Conservation (phyloP, 2,329 filamentous ascomycete species). For the Cladophialophora immunda region DNA sequence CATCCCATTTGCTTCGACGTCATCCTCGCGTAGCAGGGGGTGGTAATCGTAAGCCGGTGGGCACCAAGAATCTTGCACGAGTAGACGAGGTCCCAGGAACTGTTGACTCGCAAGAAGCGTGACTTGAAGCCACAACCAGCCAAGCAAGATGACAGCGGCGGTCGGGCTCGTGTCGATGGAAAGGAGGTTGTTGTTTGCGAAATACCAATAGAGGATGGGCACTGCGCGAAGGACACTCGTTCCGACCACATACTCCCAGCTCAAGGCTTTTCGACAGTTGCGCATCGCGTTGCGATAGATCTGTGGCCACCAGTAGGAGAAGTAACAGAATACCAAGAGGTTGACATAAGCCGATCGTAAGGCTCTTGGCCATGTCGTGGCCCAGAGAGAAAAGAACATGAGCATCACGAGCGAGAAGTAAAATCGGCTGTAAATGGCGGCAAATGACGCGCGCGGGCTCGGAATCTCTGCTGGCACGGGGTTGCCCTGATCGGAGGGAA, state of each 20-base stretch:
- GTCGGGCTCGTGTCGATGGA: constrained; percentile 75
- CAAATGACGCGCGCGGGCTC: constrained; percentile 58
- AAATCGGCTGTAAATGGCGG: constrained; percentile 68
- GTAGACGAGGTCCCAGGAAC: constrained; percentile 86
- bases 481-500: constrained; percentile 67
- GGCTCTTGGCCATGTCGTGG: constrained; percentile 63
- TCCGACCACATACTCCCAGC: constrained; percentile 88
- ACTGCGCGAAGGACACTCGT: constrained; percentile 80
- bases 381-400: constrained; percentile 68
- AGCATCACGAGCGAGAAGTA: constrained; percentile 67
- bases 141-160: constrained; percentile 70
- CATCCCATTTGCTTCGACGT: constrained; percentile 75
- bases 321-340: constrained; percentile 74
- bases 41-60: constrained; percentile 87
- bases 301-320: constrained; percentile 92
- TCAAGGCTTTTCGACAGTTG: constrained; percentile 89
- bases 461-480: constrained; percentile 43
- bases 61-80: constrained; percentile 73
- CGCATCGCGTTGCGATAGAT: constrained; percentile 89
- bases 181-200: constrained; percentile 79
- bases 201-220: constrained; percentile 87
- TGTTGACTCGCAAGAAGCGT: constrained; percentile 82
- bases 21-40: constrained; percentile 79
- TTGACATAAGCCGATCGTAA: constrained; percentile 66
- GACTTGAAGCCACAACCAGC: constrained; percentile 89